Evolutionary conservation across 768 basidiomycete species (phyloP).

Genomic region (Austroboletus eburneus): DNA sequence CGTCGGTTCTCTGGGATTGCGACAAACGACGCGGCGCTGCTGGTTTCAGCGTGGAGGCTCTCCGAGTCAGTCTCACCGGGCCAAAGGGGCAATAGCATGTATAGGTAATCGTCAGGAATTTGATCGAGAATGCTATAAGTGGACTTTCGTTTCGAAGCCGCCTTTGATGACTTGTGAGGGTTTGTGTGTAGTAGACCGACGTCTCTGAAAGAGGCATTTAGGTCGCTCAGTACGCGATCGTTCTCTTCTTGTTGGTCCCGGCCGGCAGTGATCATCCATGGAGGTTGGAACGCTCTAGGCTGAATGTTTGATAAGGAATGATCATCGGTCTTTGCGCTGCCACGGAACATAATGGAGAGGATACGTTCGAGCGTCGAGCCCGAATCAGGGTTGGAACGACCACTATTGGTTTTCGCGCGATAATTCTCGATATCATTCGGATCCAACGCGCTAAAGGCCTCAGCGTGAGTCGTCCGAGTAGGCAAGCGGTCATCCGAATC

Average conservation of each 20-base stretch:
- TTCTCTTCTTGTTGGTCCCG: constrained; percentile 65
- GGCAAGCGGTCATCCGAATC: constrained; percentile 30
- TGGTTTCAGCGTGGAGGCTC: constrained; percentile 18
- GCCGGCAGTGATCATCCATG: constrained; percentile 65
- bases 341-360: constrained; percentile 20
- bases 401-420: constrained; percentile 29
- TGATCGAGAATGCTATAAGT: constrained; percentile 48
- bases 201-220: constrained; percentile 75
- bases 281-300: constrained; percentile 39
- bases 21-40: constrained; percentile 33
- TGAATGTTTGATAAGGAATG: constrained; percentile 21
- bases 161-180: constrained; percentile 29
- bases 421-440: constrained; percentile 48
- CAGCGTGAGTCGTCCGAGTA: constrained; percentile 55
- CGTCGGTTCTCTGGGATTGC: constrained; percentile 49
- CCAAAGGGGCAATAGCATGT: constrained; percentile 87
- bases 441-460: constrained; percentile 58
- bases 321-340: constrained; percentile 19
- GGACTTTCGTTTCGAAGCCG: constrained; percentile 16
- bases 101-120: constrained; percentile 65
- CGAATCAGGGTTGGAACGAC: constrained; percentile 18
- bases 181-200: constrained; percentile 70
- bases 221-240: constrained; percentile 61
- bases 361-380: constrained; percentile 20
- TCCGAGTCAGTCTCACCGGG: constrained; percentile 64